Evolutionary conservation across 352 stramenopile species (phyloP).

Genomic region (Blastocystis sp.): DNA sequence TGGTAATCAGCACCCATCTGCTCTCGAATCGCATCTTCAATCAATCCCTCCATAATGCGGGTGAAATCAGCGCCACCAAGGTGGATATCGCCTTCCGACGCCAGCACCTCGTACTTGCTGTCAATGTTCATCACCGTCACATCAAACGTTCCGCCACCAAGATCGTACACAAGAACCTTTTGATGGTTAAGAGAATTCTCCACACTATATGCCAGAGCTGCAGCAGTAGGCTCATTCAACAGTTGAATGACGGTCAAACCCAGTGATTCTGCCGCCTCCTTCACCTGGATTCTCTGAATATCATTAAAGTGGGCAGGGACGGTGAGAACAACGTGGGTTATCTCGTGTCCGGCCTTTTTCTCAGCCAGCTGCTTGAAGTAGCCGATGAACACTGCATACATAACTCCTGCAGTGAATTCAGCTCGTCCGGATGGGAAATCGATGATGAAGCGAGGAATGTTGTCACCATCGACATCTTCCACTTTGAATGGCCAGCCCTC

Average conservation of each 20-base stretch:
- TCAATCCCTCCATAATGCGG: not conserved
- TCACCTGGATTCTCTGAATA: not conserved
- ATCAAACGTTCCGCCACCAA: slow-evolving; percentile 97
- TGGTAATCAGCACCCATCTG: not conserved
- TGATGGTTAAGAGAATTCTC: slow-evolving; percentile 86
- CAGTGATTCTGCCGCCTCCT: slow-evolving; percentile 6
- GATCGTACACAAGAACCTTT: slow-evolving; percentile 92
- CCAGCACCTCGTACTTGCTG: slow-evolving; percentile 86
- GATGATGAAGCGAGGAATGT: not conserved
- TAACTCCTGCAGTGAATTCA: not conserved
- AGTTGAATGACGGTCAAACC: slow-evolving; percentile 89
- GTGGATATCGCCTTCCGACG: slow-evolving; percentile 73
- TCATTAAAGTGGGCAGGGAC: slow-evolving; percentile 53
- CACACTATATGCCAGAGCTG: slow-evolving; percentile 86
- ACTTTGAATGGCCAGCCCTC: slow-evolving; percentile 10
- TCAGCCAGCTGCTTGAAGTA: slow-evolving; percentile 17
- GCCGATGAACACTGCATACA: slow-evolving; percentile 38
- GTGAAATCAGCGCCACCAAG: slow-evolving; percentile 74
- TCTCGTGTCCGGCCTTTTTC: not conserved
- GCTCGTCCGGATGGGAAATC: not conserved
- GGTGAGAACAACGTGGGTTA: slow-evolving; percentile 36
- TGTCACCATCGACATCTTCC: not conserved
- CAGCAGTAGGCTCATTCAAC: slow-evolving; percentile 94
- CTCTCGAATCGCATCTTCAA: not conserved
- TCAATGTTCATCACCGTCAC: slow-evolving; percentile 77